Conservation (phyloP, 306 rosid species). For the Inga oerstediana region DNA sequence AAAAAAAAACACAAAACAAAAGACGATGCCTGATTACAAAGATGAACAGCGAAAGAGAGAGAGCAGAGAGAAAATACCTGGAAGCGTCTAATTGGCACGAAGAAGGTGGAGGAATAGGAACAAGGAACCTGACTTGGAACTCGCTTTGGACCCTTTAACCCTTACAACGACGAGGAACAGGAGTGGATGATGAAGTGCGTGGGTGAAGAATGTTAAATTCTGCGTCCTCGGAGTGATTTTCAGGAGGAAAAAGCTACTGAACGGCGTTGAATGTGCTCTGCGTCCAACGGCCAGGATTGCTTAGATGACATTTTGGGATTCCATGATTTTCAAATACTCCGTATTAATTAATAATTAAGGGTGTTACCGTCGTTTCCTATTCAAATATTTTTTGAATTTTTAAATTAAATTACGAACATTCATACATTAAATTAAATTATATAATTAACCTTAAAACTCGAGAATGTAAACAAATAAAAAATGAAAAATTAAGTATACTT, state of each 20-base stretch:
- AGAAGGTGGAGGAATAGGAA: neutral
- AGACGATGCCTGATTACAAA: neutral
- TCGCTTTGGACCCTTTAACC: neutral
- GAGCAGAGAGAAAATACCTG: conserved; percentile 33
- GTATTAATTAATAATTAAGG: too few relatives aligned
- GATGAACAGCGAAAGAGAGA: neutral
- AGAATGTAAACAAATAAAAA: too few relatives aligned
- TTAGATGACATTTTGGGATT: neutral
- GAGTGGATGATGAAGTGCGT: neutral
- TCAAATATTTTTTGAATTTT: too few relatives aligned
- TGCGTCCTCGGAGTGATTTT: neutral
- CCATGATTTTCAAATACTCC: too few relatives aligned
- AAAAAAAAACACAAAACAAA: neutral
- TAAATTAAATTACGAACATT: too few relatives aligned
- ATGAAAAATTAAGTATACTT: too few relatives aligned
- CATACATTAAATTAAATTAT: too few relatives aligned
- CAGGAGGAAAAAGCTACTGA: too few relatives aligned
- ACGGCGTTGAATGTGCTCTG: too few relatives aligned
- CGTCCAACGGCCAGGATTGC: too few relatives aligned
- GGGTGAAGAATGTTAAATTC: neutral
- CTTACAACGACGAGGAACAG: neutral
- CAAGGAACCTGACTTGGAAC: neutral
- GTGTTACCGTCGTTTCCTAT: too few relatives aligned
- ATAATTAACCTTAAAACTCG: too few relatives aligned
- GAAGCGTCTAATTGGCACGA: neutral